phyloP scores from a whole-genome alignment of 2,329 filamentous ascomycete species.

The Penicillium sp. region DNA sequence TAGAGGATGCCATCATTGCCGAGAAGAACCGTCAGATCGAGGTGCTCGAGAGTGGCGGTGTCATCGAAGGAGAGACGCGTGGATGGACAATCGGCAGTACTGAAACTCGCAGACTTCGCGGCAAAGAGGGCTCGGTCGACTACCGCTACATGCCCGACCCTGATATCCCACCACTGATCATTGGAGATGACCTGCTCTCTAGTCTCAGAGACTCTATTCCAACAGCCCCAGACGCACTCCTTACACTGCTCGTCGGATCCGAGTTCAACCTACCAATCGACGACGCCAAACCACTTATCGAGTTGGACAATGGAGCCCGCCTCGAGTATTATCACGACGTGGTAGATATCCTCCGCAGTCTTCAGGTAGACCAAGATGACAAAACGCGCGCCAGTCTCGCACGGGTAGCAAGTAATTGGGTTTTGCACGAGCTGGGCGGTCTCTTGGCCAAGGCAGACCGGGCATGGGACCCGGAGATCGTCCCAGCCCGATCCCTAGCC shows the following conservation, averaged over 20 bases:
- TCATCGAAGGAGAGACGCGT: conserved; percentile 79
- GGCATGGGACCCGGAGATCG: conserved; percentile 39
- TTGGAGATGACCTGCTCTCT: conserved; percentile 67
- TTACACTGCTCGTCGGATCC: conserved; percentile 58
- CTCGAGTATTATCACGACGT: conserved; percentile 70
- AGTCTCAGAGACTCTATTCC: conserved; percentile 65
- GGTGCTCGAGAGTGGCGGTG: conserved; percentile 71
- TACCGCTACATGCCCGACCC: conserved; percentile 99
- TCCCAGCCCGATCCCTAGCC: conserved; percentile 46
- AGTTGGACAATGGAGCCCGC: conserved; percentile 73
- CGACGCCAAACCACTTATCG: conserved; percentile 77
- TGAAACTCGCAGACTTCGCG: conserved; percentile 75
- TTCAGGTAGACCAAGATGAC: conserved; percentile 26
- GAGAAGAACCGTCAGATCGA: conserved; percentile 86
- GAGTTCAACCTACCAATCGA: conserved; percentile 71
- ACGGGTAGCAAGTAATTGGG: conserved; percentile 62
- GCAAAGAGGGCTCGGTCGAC: conserved; percentile 95
- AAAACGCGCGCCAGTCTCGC: conserved; percentile 39
- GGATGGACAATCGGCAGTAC: conserved; percentile 86
- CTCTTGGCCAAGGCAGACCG: conserved; percentile 55
- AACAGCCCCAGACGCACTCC: conserved; percentile 67
- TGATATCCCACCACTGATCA: conserved; percentile 76
- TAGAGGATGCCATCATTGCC: conserved; percentile 90
- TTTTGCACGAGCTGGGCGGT: conserved; percentile 72
- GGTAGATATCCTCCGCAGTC: conserved; percentile 36